Percentiles rank a stretch among this genome's conserved stretches.
These are phyloP conservation scores for Lachnellula arida DNA, from an alignment of 2,329 filamentous ascomycete species.

Conservation along the genomic window DNA sequence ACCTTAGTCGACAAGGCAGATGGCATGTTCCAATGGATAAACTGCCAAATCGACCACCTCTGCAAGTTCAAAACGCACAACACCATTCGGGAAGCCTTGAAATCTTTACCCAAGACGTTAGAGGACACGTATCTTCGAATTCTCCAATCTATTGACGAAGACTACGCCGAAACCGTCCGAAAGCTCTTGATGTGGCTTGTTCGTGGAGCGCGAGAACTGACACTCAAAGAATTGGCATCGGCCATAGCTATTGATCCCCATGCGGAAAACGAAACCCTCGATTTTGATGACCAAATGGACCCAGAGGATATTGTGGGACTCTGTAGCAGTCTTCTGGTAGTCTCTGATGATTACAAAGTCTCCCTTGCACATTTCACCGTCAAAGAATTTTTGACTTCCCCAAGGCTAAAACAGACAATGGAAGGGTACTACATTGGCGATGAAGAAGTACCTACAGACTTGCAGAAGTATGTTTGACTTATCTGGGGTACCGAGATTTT, in stretches of 20 bases:
- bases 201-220: conserved; percentile 23
- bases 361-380: conserved; percentile 31
- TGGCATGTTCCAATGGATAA: conserved; percentile 26
- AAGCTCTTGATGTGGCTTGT: conserved; percentile 27
- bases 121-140: conserved; percentile 25
- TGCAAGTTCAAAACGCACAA: conserved; percentile 1
- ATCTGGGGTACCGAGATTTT: conserved; percentile 3
- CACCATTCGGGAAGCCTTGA: conserved; percentile 10
- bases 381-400: conserved; percentile 30
- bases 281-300: conserved; percentile 26
- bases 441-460: conserved; percentile 1
- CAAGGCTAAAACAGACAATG: conserved; percentile 10
- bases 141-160: conserved; percentile 19
- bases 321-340: conserved; percentile 7
- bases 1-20: background rate
- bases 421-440: background rate
- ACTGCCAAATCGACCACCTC: conserved; percentile 27
- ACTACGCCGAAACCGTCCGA: conserved; percentile 19
- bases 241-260: conserved; percentile 27
- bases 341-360: conserved; percentile 3
- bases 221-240: conserved; percentile 21
- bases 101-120: conserved; percentile 16
- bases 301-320: conserved; percentile 24
- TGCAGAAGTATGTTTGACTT: conserved; percentile 12
- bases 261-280: conserved; percentile 1